These are phyloP conservation scores for Fusarium sp. DNA, from an alignment of 2,329 filamentous ascomycete genomes.

Conservation along the genomic window DNA sequence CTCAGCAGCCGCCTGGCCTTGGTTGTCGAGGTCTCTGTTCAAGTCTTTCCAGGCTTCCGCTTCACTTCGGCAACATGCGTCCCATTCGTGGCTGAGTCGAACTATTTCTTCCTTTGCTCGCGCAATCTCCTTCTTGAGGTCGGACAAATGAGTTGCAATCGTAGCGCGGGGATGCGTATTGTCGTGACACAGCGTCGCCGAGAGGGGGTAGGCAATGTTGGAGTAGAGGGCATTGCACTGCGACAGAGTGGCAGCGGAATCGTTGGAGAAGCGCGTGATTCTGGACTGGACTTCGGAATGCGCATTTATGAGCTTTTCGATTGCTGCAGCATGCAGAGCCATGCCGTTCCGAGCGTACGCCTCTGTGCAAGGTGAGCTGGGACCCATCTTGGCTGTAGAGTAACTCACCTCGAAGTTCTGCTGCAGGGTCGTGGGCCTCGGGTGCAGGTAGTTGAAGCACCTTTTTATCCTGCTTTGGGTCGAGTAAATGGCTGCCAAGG, in stretches of 20 bases:
- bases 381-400: accelerated
- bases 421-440: constrained; percentile 2
- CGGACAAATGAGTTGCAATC: constrained; percentile 46
- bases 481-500: constrained; percentile 20
- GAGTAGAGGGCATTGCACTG: constrained; percentile 47
- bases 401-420: constrained; percentile 42
- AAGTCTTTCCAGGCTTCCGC: constrained; percentile 40
- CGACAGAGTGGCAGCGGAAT: constrained; percentile 33
- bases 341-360: constrained; percentile 44
- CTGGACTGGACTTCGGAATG: constrained; percentile 42
- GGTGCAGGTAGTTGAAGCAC: not conserved
- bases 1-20: not conserved
- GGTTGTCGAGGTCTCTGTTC: not conserved
- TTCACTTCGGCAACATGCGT: constrained; percentile 42
- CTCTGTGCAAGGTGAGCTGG: constrained; percentile 33
- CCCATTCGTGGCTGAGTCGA: constrained; percentile 45
- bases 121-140: constrained; percentile 41
- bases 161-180: constrained; percentile 43
- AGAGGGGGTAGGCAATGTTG: constrained; percentile 53
- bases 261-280: constrained; percentile 38
- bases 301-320: constrained; percentile 40
- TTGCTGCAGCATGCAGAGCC: constrained; percentile 13
- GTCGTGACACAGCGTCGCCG: constrained; percentile 52
- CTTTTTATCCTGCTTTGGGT: not conserved
- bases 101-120: constrained; percentile 46